phyloP scores from a whole-genome alignment of 163 green algal genomes.

The Smithsoniella earleae region DNA sequence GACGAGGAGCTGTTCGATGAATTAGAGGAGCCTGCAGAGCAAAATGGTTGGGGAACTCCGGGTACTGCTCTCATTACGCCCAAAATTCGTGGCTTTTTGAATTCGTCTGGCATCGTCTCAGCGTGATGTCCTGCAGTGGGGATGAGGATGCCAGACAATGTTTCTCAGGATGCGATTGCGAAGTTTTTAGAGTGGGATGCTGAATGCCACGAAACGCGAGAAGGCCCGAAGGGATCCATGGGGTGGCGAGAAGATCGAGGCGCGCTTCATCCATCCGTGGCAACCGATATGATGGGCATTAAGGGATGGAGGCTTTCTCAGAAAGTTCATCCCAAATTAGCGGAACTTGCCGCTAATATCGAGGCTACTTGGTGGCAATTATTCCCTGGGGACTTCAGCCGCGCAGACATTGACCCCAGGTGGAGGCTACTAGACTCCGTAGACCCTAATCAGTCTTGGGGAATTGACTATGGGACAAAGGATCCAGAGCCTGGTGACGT shows the following conservation, averaged over 20 bases:
- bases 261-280: conserved; percentile 19
- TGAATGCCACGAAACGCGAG: conserved; percentile 5
- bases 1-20: neutral
- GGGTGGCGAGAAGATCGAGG: conserved; percentile 12
- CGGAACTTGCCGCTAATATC: conserved; percentile 17
- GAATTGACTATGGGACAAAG: conserved; percentile 8
- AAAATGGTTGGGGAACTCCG: neutral
- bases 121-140: neutral
- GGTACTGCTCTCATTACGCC: too few relatives aligned
- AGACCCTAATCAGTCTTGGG: conserved; percentile 15
- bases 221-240: conserved; percentile 12
- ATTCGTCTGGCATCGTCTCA: too few relatives aligned
- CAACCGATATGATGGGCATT: conserved; percentile 1
- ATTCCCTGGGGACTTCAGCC: conserved; percentile 6
- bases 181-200: conserved; percentile 14
- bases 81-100: too few relatives aligned
- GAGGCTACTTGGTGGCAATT: conserved; percentile 16
- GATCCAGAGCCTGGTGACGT: neutral
- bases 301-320: neutral
- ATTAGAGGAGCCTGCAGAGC: neutral
- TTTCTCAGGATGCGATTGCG: conserved; percentile 23
- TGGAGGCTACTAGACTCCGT: conserved; percentile 27
- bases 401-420: conserved; percentile 4
- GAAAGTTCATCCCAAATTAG: conserved; percentile 23
- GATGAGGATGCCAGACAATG: neutral